phyloP scores from a whole-genome alignment of 1,284 basidiomycete species.

The Cutaneotrichosporon curvatum region DNA sequence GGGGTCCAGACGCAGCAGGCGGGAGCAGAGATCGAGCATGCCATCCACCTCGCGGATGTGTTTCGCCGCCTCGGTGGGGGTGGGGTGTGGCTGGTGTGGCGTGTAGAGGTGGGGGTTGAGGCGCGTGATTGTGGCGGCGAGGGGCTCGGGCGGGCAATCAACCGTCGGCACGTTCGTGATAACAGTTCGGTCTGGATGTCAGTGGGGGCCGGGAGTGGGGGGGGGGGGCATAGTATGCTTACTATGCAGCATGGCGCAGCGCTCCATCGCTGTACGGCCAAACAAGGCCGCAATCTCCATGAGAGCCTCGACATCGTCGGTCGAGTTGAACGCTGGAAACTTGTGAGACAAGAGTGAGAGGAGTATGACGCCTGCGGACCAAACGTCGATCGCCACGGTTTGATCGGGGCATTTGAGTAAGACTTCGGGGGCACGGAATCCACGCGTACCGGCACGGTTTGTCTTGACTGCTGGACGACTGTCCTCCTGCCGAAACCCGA shows the following conservation, averaged over 20 bases:
- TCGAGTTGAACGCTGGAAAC: constrained; percentile 91
- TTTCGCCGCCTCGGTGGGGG: constrained; percentile 33
- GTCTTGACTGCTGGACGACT: constrained; percentile 72
- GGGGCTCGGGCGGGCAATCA: constrained; percentile 57
- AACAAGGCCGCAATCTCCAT: constrained; percentile 90
- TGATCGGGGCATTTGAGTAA: constrained; percentile 92
- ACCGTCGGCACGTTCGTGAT: constrained; percentile 75
- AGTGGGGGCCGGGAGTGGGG: too few relatives aligned
- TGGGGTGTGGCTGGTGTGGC: constrained; percentile 47
- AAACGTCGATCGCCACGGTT: constrained; percentile 90
- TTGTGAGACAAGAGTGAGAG: constrained; percentile 87
- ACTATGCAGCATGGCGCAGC: constrained; percentile 84
- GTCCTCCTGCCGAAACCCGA: constrained; percentile 47
- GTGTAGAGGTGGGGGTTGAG: constrained; percentile 68
- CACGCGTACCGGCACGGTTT: constrained; percentile 91
- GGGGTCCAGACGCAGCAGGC: constrained; percentile 65
- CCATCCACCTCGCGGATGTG: constrained; percentile 56
- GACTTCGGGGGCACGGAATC: constrained; percentile 95
- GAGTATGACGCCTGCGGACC: constrained; percentile 89
- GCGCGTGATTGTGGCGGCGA: constrained; percentile 64
- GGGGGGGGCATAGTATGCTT: constrained; percentile 34
- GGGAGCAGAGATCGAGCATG: constrained; percentile 66
- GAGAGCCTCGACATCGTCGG: constrained; percentile 88
- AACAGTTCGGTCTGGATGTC: constrained; percentile 81
- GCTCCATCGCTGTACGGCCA: constrained; percentile 76